These are phyloP conservation scores for Sideroxylon spinosum DNA, from an alignment of 179 eudicot genomes.

Conservation along the genomic window DNA sequence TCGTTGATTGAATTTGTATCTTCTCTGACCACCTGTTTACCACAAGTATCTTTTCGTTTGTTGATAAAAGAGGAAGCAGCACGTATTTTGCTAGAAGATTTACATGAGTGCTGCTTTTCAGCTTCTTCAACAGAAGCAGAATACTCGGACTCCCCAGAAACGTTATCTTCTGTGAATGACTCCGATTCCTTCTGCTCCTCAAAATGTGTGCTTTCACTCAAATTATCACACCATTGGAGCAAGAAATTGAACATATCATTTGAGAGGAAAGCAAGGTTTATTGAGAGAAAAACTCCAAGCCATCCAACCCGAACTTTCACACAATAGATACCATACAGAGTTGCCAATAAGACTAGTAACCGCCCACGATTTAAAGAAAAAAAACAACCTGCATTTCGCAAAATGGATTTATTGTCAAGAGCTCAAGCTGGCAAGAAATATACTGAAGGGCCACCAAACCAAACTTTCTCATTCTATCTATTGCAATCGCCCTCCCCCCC, in stretches of 20 bases:
- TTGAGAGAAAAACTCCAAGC: slow-evolving; percentile 69
- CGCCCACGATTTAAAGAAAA: slow-evolving; percentile 92
- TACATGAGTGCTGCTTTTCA: slow-evolving; percentile 47
- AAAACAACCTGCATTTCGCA: slow-evolving; percentile 65
- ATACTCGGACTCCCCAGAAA: slow-evolving; percentile 56
- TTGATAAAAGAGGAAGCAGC: slow-evolving; percentile 33
- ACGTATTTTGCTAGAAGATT: slow-evolving; percentile 41
- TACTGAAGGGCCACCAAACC: not conserved
- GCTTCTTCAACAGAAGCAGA: slow-evolving; percentile 58
- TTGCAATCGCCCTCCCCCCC: too few species aligned
- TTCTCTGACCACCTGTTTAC: slow-evolving; percentile 59
- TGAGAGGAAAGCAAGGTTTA: slow-evolving; percentile 85
- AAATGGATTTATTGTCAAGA: slow-evolving; percentile 3
- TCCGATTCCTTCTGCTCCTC: slow-evolving; percentile 75
- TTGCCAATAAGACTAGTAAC: slow-evolving; percentile 78
- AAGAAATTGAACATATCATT: slow-evolving; percentile 63
- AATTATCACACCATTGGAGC: slow-evolving; percentile 84
- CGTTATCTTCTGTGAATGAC: slow-evolving; percentile 61
- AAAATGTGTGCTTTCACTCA: slow-evolving; percentile 62
- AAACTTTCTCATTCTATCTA: not conserved
- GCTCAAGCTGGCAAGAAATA: slow-evolving; percentile 10
- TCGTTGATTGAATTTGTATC: slow-evolving; percentile 56
- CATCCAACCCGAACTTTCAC: slow-evolving; percentile 85
- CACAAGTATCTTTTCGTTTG: slow-evolving; percentile 48
- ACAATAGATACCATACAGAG: slow-evolving; percentile 65